Conservation (phyloP, 306 rosid species). For the Parietaria judaica region DNA sequence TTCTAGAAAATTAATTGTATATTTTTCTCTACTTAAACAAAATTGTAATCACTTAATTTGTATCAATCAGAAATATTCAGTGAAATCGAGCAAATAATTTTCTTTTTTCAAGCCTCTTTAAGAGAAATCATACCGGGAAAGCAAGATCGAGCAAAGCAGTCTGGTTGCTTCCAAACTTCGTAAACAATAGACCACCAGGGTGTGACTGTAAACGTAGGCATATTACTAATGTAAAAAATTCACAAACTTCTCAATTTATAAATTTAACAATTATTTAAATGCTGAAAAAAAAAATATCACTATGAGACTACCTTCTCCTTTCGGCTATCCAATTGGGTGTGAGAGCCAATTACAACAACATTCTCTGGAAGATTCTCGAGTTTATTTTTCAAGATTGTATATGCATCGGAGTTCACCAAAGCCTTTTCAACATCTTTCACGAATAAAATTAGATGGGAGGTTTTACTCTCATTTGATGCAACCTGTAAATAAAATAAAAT, state of each 20-base stretch:
- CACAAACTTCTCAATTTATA: neutral
- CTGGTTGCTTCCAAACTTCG: constrained; percentile 82
- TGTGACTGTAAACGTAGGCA: constrained; percentile 47
- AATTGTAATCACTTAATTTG: no score
- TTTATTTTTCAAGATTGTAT: constrained; percentile 50
- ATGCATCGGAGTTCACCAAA: constrained; percentile 47
- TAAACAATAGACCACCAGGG: constrained; percentile 76
- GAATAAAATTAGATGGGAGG: constrained; percentile 59
- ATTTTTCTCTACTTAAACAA: no score
- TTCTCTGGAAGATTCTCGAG: constrained; percentile 64
- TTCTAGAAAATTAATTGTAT: no score
- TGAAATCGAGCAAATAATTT: no score
- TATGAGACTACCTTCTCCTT: constrained; percentile 65
- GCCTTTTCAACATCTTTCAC: constrained; percentile 87
- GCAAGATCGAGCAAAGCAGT: constrained; percentile 96
- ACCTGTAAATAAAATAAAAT: constrained; percentile 39
- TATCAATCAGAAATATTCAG: no score
- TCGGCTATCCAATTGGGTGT: constrained; percentile 73
- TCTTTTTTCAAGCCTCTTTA: no score
- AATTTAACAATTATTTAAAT: neutral
- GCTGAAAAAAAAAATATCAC: constrained; percentile 14
- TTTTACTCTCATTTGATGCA: constrained; percentile 55
- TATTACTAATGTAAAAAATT: constrained; percentile 8
- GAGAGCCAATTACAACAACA: constrained; percentile 83
- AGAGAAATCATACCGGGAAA: constrained; percentile 58